Base-by-base conservation (phyloP, 1,284 basidiomycete genomes). In the Apiotrichum gracile region DNA sequence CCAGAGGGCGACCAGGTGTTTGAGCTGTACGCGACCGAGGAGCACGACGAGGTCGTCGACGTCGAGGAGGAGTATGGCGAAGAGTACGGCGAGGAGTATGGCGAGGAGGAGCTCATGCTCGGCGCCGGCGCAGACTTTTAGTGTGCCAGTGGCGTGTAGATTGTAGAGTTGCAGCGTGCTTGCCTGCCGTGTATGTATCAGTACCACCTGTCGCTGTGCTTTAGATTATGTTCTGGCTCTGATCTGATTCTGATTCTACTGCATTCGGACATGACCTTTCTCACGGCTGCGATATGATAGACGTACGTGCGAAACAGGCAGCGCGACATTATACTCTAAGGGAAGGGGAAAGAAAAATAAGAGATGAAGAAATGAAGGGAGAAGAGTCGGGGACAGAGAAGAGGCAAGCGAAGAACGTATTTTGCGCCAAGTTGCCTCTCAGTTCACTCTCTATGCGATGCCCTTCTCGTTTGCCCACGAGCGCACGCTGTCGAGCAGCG, bases 401-500 rank as follows among this genome's bases (percentile, higher is more conserved):
- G 17, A 8, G 35, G 2, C 16, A n/a, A 17, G 16, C 3, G 16
- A 17, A 37, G 17, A 37, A 37, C 2, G 35, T 10, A 29, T 31
- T 4, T 31, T n/a, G n/a, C n/a, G n/a, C n/a, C n/a, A n/a, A n/a
- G n/a, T n/a, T n/a, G n/a, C n/a, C n/a, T n/a, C n/a, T n/a, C n/a
- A n/a, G n/a, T n/a, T n/a, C n/a, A n/a, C n/a, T n/a, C n/a, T n/a
- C n/a, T n/a, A n/a, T n/a, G n/a, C 47, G 31, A 54, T 13, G 14
- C 51, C 51, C 24, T 38, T 25, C 38, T 41, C 34, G 14, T 21
- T 34, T n/a, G 57, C 47, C 68, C 68, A 70, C 2, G 40, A 39
- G 33, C 57, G 55, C 21, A 93, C 74, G 49, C 87, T 85, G 61
- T 81, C 83, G 61, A 94, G 71, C 25, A 94, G 76, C 68, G 88